A percentile compares a stretch with the other conserved stretches of the same genome.
These are phyloP conservation scores for Aureobasidium pullulans DNA, from an alignment of 2,329 filamentous ascomycete genomes.

Conservation along the genomic window DNA sequence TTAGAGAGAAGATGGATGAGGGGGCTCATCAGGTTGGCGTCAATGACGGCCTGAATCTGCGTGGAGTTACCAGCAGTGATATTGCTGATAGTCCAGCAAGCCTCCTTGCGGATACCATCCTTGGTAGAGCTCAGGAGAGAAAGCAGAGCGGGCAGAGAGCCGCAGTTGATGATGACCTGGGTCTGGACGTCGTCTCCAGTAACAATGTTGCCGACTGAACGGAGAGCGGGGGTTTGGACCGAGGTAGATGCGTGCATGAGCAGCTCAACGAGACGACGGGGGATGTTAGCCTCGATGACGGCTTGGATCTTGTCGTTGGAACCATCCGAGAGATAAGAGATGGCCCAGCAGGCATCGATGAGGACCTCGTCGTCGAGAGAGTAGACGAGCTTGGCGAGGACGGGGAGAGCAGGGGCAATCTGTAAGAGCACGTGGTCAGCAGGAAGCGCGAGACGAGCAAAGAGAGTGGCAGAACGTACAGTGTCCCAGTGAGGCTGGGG, in stretches of 20 bases:
- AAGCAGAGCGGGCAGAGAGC: constrained; percentile 82
- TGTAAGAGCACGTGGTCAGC: constrained; percentile 32
- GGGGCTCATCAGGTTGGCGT: constrained; percentile 93
- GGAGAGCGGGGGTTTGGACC: constrained; percentile 92
- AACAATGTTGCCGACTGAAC: constrained; percentile 97
- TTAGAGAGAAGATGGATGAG: constrained; percentile 94
- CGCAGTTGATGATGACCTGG: constrained; percentile 98
- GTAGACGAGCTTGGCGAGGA: constrained; percentile 95
- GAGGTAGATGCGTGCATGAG: constrained; percentile 98
- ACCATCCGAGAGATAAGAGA: constrained; percentile 95
- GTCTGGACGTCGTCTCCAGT: constrained; percentile 98
- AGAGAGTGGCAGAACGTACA: constrained; percentile 49
- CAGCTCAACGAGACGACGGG: constrained; percentile 89
- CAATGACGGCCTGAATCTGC: constrained; percentile 94
- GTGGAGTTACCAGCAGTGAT: constrained; percentile 96
- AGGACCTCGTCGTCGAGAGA: constrained; percentile 96
- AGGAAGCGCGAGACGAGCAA: constrained; percentile 5
- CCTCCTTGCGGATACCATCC: constrained; percentile 98
- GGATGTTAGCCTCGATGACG: constrained; percentile 96
- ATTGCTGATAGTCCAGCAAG: constrained; percentile 99
- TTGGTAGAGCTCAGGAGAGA: constrained; percentile 94
- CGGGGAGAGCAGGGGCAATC: constrained; percentile 91
- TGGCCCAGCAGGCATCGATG: constrained; percentile 99
- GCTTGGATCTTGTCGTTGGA: constrained; percentile 99
- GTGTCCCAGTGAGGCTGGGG: constrained; percentile 97